These are phyloP conservation scores for Candida jianshihensis DNA, from an alignment of 805 yeast genomes.

Conservation along the genomic window DNA sequence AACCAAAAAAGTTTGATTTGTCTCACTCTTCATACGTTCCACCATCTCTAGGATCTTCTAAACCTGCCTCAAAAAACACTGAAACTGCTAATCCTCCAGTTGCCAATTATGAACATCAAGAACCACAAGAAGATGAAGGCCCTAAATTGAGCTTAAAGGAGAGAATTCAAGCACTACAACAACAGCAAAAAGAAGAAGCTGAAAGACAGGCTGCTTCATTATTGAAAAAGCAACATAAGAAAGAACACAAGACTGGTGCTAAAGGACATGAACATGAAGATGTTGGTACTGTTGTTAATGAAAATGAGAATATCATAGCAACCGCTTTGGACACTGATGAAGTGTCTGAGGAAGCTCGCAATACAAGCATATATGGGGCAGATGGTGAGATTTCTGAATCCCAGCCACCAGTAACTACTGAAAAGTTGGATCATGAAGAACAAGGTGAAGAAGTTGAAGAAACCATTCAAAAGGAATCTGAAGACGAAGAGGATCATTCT, in stretches of 20 bases:
- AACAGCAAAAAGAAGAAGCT: slow-evolving; percentile 74
- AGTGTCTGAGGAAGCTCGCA: background rate
- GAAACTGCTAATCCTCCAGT: slow-evolving; percentile 9
- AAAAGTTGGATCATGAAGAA: slow-evolving; percentile 5
- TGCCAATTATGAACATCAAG: slow-evolving; percentile 21
- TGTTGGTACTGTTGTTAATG: slow-evolving; percentile 1
- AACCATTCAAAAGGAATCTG: slow-evolving; percentile 1
- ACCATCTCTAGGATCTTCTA: slow-evolving; percentile 15
- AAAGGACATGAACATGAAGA: slow-evolving; percentile 14
- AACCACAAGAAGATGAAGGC: slow-evolving; percentile 45
- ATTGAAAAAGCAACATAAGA: slow-evolving; percentile 42
- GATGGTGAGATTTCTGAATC: too few species aligned
- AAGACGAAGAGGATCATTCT: slow-evolving; percentile 21
- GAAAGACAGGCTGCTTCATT: slow-evolving; percentile 63
- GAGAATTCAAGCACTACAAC: slow-evolving; percentile 76
- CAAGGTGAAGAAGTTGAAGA: slow-evolving; percentile 10
- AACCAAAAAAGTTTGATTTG: slow-evolving; percentile 3
- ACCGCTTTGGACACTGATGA: too few species aligned
- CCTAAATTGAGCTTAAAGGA: slow-evolving; percentile 83
- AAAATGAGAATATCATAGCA: too few species aligned
- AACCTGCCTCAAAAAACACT: slow-evolving; percentile 5
- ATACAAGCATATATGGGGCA: background rate
- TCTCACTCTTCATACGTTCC: slow-evolving; percentile 23
- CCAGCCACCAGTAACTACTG: too few species aligned
- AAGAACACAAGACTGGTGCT: slow-evolving; percentile 31